Base-by-base conservation (phyloP, 2,329 filamentous ascomycete species). In the Ambrosiella xylebori region DNA sequence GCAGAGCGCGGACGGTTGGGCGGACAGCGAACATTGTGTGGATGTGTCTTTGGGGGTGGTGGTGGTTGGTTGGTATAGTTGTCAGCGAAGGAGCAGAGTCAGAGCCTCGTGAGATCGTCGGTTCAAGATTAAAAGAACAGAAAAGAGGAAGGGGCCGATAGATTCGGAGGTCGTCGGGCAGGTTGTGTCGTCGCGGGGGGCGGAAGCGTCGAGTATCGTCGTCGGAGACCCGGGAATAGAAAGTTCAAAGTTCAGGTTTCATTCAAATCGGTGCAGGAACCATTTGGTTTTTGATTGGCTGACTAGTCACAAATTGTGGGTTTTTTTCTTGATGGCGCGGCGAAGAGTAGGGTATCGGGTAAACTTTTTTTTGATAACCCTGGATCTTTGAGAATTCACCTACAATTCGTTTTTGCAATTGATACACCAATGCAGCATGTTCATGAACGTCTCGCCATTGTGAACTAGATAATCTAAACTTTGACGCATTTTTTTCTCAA, bases 1-100 rank as follows among this genome's bases (percentile, higher is more conserved):
- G 65, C 66, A 68, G 69, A 60, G 72, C 73, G 62, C 73, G 73
- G 57, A 70, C 68, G 66, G 69, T 59, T 65, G 66, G 59, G 17
- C 59, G 59, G 39, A 61, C 63, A 66, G 66, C 61, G 64, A 64
- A 66, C 64, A 67, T 66, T 66, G 11, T 59, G 19, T 54, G 39
- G 39, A 56, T 15, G 41, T 19, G n/a, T 47, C 7, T 7, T 7
- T 13, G 7, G 44, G 7, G 17, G n/a, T 13, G n/a, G 7, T 7
- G 44, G 7, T 15, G 44, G 44, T 27, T 27, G 19, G 19, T 27
- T 27, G 3, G 19, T 27, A 27, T 27, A 27, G 19, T 3, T 3
- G 19, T 27, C 19, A 27, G 19, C 19, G 19, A 27, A 27, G 19
- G 19, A 27, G 3, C 19, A 27, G 19, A 27, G 19, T 27, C 19